phyloP scores from a whole-genome alignment of 768 basidiomycete species.

The Mycena albidolilacea region DNA sequence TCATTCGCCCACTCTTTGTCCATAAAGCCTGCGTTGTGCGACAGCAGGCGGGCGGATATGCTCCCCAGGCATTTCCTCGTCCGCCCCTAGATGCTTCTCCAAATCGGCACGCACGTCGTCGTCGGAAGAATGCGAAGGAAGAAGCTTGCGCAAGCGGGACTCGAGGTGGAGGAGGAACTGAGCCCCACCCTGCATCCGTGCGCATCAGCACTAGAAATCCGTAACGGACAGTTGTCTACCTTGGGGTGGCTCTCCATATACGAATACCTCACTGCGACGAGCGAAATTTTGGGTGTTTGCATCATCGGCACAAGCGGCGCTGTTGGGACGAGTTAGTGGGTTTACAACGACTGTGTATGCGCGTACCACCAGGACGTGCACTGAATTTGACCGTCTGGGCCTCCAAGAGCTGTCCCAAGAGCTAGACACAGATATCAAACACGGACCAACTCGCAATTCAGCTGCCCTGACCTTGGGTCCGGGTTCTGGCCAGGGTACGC shows the following conservation, averaged over 20 bases:
- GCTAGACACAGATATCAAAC: conserved; percentile 8
- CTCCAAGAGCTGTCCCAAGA: conserved; percentile 31
- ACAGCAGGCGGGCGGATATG: conserved; percentile 41
- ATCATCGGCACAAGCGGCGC: conserved; percentile 43
- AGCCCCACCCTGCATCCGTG: conserved; percentile 34
- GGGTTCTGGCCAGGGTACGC: conserved; percentile 40
- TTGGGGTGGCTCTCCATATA: conserved; percentile 41
- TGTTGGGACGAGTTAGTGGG: not conserved
- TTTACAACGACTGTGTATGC: not conserved
- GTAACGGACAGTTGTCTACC: not conserved
- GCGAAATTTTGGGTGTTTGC: conserved; percentile 40
- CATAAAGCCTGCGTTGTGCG: conserved; percentile 37
- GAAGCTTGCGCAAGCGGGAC: conserved; percentile 29
- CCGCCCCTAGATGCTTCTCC: conserved; percentile 30
- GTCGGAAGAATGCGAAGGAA: conserved; percentile 30
- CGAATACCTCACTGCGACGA: conserved; percentile 39
- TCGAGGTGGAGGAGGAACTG: conserved; percentile 40
- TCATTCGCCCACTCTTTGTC: conserved; percentile 35
- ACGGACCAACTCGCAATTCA: not conserved
- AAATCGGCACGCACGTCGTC: conserved; percentile 35
- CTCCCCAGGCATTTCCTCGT: conserved; percentile 37
- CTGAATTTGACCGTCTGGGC: conserved; percentile 40
- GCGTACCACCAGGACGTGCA: conserved; percentile 29
- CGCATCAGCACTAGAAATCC: not conserved
- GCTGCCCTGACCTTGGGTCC: conserved; percentile 27